Evolutionary conservation across 2,329 filamentous ascomycete species (phyloP).

Genomic region (Eutypella sp.): DNA sequence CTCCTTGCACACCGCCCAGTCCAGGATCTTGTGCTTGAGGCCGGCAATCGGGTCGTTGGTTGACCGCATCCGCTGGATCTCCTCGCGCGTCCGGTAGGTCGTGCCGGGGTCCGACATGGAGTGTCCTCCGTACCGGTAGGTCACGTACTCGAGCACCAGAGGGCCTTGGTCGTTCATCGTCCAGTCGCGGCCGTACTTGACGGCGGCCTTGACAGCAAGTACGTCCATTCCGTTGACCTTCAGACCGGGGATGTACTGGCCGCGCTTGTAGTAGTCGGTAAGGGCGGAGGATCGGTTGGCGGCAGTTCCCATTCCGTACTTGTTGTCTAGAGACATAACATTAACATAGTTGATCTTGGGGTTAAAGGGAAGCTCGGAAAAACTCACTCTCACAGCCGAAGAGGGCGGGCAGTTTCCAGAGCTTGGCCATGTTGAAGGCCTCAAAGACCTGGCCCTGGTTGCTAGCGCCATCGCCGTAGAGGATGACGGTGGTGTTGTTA

Average conservation of each 20-base stretch:
- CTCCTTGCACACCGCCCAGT: slow-evolving; percentile 88
- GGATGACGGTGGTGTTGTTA: slow-evolving; percentile 79
- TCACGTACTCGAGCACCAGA: slow-evolving; percentile 96
- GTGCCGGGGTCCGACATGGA: slow-evolving; percentile 99
- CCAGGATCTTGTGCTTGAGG: slow-evolving; percentile 94
- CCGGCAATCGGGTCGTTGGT: slow-evolving; percentile 98
- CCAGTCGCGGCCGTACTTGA: slow-evolving; percentile 89
- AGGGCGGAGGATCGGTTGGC: slow-evolving; percentile 89
- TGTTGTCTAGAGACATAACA: slow-evolving; percentile 71
- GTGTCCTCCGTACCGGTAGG: slow-evolving; percentile 98
- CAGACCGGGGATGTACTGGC: slow-evolving; percentile 97
- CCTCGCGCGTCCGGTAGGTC: slow-evolving; percentile 97
- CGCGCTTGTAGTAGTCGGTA: slow-evolving; percentile 99
- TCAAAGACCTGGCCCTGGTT: slow-evolving; percentile 99
- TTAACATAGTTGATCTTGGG: slow-evolving; percentile 19
- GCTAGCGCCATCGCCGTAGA: slow-evolving; percentile 97
- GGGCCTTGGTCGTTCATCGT: slow-evolving; percentile 80
- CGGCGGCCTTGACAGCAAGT: slow-evolving; percentile 93
- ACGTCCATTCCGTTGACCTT: slow-evolving; percentile 99
- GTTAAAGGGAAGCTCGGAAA: not conserved
- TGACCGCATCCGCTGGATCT: slow-evolving; percentile 98
- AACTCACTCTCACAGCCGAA: slow-evolving; percentile 96
- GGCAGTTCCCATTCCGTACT: slow-evolving; percentile 99
- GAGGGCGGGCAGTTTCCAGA: slow-evolving; percentile 92
- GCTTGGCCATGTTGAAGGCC: slow-evolving; percentile 99